phyloP scores from a whole-genome alignment of 176 grass and related monocot genomes.

The Carex scoparia region DNA sequence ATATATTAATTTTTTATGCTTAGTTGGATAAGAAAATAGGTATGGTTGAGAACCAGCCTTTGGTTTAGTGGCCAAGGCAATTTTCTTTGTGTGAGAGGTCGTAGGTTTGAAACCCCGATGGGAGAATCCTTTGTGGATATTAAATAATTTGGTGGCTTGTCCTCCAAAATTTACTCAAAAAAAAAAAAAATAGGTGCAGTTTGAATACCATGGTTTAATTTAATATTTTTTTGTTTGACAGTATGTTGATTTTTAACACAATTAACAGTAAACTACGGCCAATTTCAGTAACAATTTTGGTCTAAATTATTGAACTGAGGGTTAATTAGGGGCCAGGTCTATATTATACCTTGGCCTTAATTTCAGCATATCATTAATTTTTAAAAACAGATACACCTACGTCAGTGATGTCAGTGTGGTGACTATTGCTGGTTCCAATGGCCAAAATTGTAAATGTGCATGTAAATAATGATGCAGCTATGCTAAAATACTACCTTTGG shows the following conservation, averaged over 20 bases:
- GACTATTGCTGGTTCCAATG: background rate
- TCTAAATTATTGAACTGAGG: background rate
- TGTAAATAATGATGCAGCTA: background rate
- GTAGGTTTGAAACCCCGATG: too few species aligned
- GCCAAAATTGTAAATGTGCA: background rate
- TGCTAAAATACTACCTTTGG: background rate
- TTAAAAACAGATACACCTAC: background rate
- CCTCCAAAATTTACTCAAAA: too few species aligned
- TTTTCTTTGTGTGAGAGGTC: too few species aligned
- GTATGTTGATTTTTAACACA: background rate
- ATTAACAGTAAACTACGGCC: background rate
- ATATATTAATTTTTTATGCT: background rate
- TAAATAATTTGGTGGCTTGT: too few species aligned
- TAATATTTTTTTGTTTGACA: background rate
- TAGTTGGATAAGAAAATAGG: background rate
- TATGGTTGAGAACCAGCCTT: too few species aligned
- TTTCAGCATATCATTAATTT: background rate
- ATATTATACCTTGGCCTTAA: background rate
- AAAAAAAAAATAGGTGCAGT: background rate
- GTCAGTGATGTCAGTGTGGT: background rate
- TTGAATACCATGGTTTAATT: background rate
- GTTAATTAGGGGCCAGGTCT: background rate
- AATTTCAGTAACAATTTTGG: background rate
- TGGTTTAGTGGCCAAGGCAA: too few species aligned
- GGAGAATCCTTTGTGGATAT: too few species aligned